These are phyloP conservation scores for Chenopodium berlandieri DNA, from an alignment of 148 eudicot genomes.

Conservation along the genomic window DNA sequence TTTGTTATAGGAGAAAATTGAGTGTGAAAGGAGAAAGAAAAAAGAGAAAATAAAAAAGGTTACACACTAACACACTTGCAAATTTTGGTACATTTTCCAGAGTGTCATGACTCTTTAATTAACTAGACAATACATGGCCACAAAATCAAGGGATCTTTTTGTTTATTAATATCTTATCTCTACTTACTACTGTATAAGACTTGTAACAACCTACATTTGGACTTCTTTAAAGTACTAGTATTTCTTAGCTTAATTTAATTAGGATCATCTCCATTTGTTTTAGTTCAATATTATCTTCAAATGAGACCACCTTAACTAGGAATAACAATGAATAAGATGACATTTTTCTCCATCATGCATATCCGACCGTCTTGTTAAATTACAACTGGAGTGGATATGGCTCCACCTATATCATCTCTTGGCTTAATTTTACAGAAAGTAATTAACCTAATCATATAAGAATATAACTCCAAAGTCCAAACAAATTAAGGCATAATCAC, in stretches of 20 bases:
- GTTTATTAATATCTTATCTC: slow-evolving; percentile 2
- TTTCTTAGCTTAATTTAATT: too few relatives aligned
- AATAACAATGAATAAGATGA: too few relatives aligned
- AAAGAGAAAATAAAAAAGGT: background rate
- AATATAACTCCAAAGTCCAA: too few relatives aligned
- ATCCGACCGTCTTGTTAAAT: too few relatives aligned
- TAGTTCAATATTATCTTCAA: background rate
- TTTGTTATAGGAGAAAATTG: slow-evolving; percentile 11
- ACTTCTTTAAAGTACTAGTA: background rate
- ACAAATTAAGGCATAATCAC: too few relatives aligned
- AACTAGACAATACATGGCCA: slow-evolving; percentile 7
- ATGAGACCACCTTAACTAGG: background rate
- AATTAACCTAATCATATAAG: background rate
- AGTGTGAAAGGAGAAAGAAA: slow-evolving; percentile 4
- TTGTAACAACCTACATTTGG: background rate
- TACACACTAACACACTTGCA: slow-evolving; percentile 26
- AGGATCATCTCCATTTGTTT: background rate
- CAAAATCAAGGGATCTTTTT: slow-evolving; percentile 2
- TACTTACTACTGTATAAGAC: too few relatives aligned
- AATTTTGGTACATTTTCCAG: slow-evolving; percentile 24
- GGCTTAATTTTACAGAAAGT: too few relatives aligned
- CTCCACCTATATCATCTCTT: too few relatives aligned
- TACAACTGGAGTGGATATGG: too few relatives aligned
- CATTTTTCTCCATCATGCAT: background rate
- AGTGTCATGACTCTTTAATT: slow-evolving; percentile 18